Evolutionary conservation across 2,329 filamentous ascomycete genomes (phyloP).

Genomic region (Camillea tinctor): DNA sequence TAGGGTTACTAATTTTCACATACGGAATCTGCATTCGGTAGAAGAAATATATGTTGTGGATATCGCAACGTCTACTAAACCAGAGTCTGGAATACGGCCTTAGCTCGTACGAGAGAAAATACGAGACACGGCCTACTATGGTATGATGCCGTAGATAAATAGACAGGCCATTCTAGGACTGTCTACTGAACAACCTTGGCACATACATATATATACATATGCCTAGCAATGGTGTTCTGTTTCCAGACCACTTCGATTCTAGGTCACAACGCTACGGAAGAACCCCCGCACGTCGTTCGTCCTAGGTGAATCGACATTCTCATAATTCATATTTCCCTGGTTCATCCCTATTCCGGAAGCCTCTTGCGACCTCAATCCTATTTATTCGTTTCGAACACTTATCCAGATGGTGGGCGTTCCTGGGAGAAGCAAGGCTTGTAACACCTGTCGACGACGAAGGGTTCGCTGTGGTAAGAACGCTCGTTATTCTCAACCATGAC

Average conservation of each 20-base stretch:
- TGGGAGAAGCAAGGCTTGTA: slow-evolving; percentile 20
- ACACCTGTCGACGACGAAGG: slow-evolving; percentile 19
- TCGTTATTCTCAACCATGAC: not conserved
- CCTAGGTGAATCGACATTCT: not conserved
- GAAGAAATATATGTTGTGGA: not conserved
- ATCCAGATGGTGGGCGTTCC: slow-evolving; percentile 21
- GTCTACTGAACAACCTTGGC: too few relatives aligned
- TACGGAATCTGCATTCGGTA: not conserved
- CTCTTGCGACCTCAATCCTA: not conserved
- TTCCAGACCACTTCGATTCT: too few relatives aligned
- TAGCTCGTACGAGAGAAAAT: not conserved
- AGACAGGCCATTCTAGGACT: not conserved
- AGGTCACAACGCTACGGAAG: too few relatives aligned
- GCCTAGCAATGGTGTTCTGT: too few relatives aligned
- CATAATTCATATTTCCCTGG: not conserved
- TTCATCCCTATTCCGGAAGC: not conserved
- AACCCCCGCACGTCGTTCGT: not conserved
- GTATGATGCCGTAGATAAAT: not conserved
- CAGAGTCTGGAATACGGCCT: not conserved
- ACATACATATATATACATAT: too few relatives aligned
- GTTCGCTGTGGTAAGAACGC: slow-evolving; percentile 19
- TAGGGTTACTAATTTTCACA: not conserved
- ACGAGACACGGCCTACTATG: not conserved
- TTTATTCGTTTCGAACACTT: not conserved
- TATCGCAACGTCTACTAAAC: not conserved